Percentiles rank a stretch among this genome's conserved stretches.
phyloP scores from a whole-genome alignment of 2,329 filamentous ascomycete species.

The Ophiostoma ips region DNA sequence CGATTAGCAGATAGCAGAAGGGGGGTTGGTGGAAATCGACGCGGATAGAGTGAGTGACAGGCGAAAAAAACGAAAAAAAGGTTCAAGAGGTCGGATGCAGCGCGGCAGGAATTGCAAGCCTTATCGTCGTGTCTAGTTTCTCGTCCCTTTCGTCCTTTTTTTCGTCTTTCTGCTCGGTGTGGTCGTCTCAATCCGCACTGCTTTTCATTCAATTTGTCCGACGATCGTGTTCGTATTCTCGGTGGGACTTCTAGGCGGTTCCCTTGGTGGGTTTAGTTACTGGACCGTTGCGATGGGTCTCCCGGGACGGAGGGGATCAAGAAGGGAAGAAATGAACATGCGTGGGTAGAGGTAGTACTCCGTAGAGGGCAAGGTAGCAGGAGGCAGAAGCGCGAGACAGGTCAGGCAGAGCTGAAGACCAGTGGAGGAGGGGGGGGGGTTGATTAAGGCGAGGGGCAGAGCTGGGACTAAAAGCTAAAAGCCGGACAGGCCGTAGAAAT shows the following conservation, averaged over 20 bases:
- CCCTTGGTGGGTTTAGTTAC: neutral
- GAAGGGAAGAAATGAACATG: neutral
- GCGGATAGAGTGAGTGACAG: neutral
- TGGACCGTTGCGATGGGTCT: neutral
- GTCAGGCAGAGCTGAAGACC: no score
- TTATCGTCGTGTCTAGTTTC: neutral
- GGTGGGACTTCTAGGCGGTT: neutral
- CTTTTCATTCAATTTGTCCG: neutral
- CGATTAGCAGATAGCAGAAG: neutral
- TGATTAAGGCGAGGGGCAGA: no score
- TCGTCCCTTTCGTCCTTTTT: neutral
- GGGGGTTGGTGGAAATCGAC: neutral
- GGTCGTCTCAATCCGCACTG: neutral
- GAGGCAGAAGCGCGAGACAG: no score
- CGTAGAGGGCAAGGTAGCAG: no score
- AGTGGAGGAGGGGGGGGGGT: neutral
- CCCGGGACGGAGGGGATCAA: neutral
- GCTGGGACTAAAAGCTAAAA: no score
- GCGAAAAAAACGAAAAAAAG: neutral
- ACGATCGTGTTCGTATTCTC: neutral
- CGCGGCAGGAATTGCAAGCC: neutral
- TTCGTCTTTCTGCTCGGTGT: neutral
- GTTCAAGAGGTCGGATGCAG: neutral
- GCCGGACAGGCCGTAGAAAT: no score
- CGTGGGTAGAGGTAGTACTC: neutral